Base-by-base conservation (phyloP, 805 yeast species). In the Millerozyma miso region DNA sequence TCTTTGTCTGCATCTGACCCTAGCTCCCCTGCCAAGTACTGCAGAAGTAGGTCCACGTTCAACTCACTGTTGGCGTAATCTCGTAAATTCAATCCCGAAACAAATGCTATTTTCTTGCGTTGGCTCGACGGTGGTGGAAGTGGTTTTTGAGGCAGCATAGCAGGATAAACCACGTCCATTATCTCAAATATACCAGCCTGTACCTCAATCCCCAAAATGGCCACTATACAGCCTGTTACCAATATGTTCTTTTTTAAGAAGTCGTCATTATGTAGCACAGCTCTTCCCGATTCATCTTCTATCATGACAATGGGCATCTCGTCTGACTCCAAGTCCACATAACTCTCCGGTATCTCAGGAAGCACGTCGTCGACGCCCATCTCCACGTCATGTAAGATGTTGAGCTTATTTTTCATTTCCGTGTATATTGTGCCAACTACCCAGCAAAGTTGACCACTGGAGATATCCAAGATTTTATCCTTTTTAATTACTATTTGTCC, bases 231-330 rank as follows among this genome's bases (percentile, higher is more conserved):
- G 3, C 99, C 99, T 0, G 97, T 93, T 0, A 90, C 95, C 19
- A 91, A 68, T 2, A 83, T 75, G 15, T 77, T 69, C 5, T 61
- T 56, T 39, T 69, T 67, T 35, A 85, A 72, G 26, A 82, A 61
- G 17, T 55, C 71, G 19, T 88, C 90, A 36, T 79, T 79, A 38
- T 78, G 81, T 17, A 93, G 64, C 26, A 80, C 60, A 4, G 95
- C 83, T 39, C 99, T 71, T 3, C 99, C 99, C 42, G 89, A 81
- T 55, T 89, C 97, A 63, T 93, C 99, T 60, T 93, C 98, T 31
- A 93, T 59, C 83, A 82, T 80, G 19, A 86, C 87, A 13, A 77
- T 60, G 33, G 52, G 58, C 4, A 44, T 41, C 2, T 47, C 53
- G 19, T 52, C 51, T 8, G 49, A 59, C 10, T 45, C 41, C 19